phyloP scores from a whole-genome alignment of 2,329 filamentous ascomycete genomes.

The Penicillium sp. region DNA sequence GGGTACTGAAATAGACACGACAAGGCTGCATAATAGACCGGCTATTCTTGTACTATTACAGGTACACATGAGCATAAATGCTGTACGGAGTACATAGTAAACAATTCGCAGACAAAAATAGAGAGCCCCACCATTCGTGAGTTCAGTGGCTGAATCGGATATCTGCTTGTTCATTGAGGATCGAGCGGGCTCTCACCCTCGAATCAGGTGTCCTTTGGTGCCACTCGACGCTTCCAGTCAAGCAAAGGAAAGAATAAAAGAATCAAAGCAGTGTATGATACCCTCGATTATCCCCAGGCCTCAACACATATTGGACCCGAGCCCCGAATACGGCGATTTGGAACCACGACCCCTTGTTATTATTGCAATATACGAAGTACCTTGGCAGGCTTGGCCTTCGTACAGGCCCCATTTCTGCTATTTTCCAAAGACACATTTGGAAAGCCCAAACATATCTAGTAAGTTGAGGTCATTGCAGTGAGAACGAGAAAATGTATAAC shows the following conservation, averaged over 20 bases:
- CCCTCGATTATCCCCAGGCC: too few relatives aligned
- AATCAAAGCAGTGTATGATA: neutral
- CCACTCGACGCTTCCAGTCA: neutral
- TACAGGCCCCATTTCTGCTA: neutral
- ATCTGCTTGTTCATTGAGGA: neutral
- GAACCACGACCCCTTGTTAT: neutral
- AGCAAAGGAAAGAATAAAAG: neutral
- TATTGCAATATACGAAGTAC: neutral
- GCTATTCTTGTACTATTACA: neutral
- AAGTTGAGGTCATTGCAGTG: neutral
- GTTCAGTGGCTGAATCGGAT: neutral
- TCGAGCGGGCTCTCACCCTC: neutral
- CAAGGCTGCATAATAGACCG: neutral
- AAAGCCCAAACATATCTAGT: neutral
- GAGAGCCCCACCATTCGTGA: neutral
- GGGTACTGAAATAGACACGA: neutral
- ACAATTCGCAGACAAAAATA: slow-evolving; percentile 3
- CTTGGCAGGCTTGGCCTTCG: neutral
- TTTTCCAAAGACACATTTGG: neutral
- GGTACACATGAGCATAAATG: neutral
- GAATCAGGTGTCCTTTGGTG: neutral
- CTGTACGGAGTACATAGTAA: too few relatives aligned
- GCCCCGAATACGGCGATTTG: neutral
- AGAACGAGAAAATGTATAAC: neutral
- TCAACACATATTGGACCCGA: neutral